Conservation (phyloP, 2,329 filamentous ascomycete species). For the Plectosphaerella sp. region DNA sequence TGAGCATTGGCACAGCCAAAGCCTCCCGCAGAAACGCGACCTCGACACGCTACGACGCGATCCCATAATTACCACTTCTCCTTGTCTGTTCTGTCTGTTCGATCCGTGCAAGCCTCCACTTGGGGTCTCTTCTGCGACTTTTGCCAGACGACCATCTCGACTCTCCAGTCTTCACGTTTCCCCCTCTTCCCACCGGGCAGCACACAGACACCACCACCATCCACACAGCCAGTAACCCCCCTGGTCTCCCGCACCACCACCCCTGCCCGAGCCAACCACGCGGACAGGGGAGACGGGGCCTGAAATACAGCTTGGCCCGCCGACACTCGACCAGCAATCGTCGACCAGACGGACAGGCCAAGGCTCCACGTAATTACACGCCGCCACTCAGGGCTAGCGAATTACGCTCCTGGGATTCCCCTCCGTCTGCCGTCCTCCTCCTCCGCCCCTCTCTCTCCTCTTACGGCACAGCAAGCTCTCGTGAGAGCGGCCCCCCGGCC, state of each 20-base stretch:
- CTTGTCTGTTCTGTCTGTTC: too few relatives aligned
- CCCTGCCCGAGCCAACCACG: slow-evolving; percentile 1
- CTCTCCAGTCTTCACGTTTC: too few relatives aligned
- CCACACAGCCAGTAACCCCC: neutral
- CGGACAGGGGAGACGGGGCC: neutral
- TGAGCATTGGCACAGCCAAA: too few relatives aligned
- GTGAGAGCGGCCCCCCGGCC: too few relatives aligned
- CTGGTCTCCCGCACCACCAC: neutral
- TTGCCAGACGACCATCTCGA: too few relatives aligned
- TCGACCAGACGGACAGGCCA: neutral
- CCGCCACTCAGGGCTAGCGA: slow-evolving; percentile 1
- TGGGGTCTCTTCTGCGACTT: too few relatives aligned
- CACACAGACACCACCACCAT: too few relatives aligned
- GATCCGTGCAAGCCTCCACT: too few relatives aligned
- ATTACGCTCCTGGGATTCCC: neutral
- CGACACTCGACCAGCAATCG: neutral
- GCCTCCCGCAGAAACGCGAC: too few relatives aligned
- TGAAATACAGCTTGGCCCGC: neutral
- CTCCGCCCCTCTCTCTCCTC: neutral
- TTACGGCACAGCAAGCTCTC: neutral
- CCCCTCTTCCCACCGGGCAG: too few relatives aligned
- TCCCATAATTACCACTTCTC: too few relatives aligned
- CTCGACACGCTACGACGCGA: too few relatives aligned
- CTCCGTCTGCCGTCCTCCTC: neutral
- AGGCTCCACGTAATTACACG: slow-evolving; percentile 4